Base-by-base conservation (phyloP, 2,329 filamentous ascomycete species). In the Hymenotorrendiella dingleyae region DNA sequence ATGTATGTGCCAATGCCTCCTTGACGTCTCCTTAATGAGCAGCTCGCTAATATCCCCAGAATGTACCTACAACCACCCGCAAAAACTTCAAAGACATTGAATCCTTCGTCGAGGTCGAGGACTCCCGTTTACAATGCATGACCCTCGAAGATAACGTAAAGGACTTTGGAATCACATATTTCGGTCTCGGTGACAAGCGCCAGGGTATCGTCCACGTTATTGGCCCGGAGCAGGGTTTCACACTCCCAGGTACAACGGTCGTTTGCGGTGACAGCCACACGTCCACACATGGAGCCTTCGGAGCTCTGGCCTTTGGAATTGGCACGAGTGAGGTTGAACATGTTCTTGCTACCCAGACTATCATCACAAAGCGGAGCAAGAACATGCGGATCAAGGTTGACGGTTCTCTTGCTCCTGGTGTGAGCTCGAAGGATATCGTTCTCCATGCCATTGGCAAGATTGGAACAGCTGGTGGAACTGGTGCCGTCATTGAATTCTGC, bases 161-260 rank as follows among this genome's bases (percentile, higher is more conserved):
- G 70, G 86, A 91, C 53, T 97, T 96, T 63, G 89, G 87, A 60
- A 76, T 98, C 61, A 96, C 90, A 64, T 97, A 96, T 70, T 98
- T 98, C 63, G 93, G 93, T 49, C 82, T 98, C 51, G 86, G 84
- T 55, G 91, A 97, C 69, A 94, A 93, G 76, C 83, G 93, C 53
- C 93, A 98, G 69, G 93, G 93, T 54, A 98, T 98, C 58, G 93
- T 97, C 45, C 93, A 98, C 69, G 87, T 98, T 59, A 97, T 98
- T 58, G 93, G 93, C 26, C 93, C 93, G 29, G 93, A 98, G 73
- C 93, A 98, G 68, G 93, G 93, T 55, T 98, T 98, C 73, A 98
- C 93, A 43, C 83, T 97, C 27, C 93, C 93, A 30, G 93, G 88
- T 55, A 97, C 93, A 42, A 98, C 93, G 3, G 86, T 97, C 27